Conservation (phyloP, 108 stramenopile species). For the Cyclotella baltica region DNA sequence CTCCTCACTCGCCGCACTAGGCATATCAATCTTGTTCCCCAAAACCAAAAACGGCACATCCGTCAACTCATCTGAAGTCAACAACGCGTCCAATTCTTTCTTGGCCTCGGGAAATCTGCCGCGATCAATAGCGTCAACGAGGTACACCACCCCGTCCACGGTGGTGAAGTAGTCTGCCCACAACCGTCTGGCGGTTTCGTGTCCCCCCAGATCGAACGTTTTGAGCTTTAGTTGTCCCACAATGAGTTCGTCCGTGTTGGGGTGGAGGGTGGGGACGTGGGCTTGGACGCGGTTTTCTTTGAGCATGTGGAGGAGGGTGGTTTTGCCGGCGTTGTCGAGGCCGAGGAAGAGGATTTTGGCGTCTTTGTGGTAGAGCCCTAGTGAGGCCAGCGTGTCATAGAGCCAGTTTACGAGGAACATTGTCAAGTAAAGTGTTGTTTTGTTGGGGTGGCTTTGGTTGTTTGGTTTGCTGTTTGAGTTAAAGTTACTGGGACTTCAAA, state of each 20-base stretch:
- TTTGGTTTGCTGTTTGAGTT: conserved; percentile 2
- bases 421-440: conserved; percentile 3
- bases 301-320: conserved; percentile 95
- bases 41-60: conserved; percentile 98
- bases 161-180: conserved; percentile 98
- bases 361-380: conserved; percentile 99
- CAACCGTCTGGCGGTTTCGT: conserved; percentile 90
- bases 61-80: conserved; percentile 92
- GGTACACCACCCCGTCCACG: conserved; percentile 98
- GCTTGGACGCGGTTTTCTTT: conserved; percentile 96
- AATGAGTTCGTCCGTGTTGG: conserved; percentile 94
- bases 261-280: conserved; percentile 95
- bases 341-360: conserved; percentile 99
- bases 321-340: conserved; percentile 98
- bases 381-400: conserved; percentile 87
- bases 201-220: conserved; percentile 96
- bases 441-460: background rate
- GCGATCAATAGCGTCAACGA: conserved; percentile 94
- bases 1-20: conserved; percentile 94
- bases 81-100: conserved; percentile 95
- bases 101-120: conserved; percentile 99
- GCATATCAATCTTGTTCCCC: conserved; percentile 99
- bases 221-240: conserved; percentile 95
- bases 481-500: no score
- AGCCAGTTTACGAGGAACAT: conserved; percentile 91